Evolutionary conservation across 2,329 filamentous ascomycete species (phyloP).

Genomic region (Alternaria viburni): DNA sequence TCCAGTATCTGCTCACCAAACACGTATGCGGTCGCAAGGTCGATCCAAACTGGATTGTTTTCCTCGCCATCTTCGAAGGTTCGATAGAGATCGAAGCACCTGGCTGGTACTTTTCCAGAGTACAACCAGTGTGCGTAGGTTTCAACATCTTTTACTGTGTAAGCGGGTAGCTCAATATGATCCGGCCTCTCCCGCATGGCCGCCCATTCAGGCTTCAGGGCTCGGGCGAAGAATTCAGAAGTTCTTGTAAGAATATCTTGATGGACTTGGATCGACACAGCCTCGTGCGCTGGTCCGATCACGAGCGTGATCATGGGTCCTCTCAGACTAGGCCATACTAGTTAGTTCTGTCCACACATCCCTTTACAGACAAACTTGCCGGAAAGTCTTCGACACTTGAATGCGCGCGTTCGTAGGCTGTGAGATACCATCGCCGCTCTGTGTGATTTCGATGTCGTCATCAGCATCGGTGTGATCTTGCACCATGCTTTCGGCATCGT

Average conservation of each 20-base stretch:
- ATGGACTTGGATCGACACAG: not conserved
- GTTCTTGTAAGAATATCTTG: conserved; percentile 3
- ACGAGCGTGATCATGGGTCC: not conserved
- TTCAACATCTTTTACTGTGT: not conserved
- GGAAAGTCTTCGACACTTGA: not conserved
- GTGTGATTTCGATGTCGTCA: not conserved
- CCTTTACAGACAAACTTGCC: not conserved
- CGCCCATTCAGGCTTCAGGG: conserved; percentile 5
- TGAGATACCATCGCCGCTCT: not conserved
- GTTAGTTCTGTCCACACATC: not conserved
- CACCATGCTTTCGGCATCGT: not conserved
- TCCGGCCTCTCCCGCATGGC: not conserved
- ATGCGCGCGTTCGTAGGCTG: not conserved
- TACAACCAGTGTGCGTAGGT: conserved; percentile 2
- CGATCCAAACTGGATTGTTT: conserved; percentile 4
- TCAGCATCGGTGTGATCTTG: not conserved
- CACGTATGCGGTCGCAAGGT: conserved; percentile 3
- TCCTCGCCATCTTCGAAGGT: not conserved
- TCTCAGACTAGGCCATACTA: not conserved
- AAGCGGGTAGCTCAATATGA: conserved; percentile 1
- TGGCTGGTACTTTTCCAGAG: conserved; percentile 2
- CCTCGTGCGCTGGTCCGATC: not conserved
- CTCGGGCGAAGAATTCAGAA: conserved; percentile 6
- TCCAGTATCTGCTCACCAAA: conserved; percentile 9
- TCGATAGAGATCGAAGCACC: not conserved